Evolutionary conservation across 2,329 filamentous ascomycete genomes (phyloP), one percentile per base, ranked within the genome.

Genomic region (Calonectria pseudoturangicola): DNA sequence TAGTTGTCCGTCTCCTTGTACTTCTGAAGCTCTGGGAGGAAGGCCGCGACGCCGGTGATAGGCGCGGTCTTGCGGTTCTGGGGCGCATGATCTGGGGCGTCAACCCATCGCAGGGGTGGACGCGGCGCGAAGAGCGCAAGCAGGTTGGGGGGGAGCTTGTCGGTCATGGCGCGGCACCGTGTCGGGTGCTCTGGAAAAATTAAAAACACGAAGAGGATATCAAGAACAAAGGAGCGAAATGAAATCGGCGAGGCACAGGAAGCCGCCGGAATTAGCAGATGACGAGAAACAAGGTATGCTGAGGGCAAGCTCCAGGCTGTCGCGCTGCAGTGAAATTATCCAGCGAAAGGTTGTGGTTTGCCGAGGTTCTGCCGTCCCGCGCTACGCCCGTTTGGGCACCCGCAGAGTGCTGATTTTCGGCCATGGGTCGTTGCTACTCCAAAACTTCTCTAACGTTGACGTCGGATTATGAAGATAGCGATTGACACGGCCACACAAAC

Each of bases 61-160:
- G 90, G 87, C 73, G 92, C 91, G 21, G 95, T 97, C 83, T 89
- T 92, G 80, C 95, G 93, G 77, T 96, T 91, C 85, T 97, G 95
- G 13, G 96, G 93, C 74, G 96, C 91, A 83, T 94, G 89, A 85
- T 98, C 96, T 79, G 90, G 89, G 8, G 95, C 94, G 73, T 94
- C 93, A 73, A 98, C 92, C 90, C 95, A 98, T 85, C 95, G 94
- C 83, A 98, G 88, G 72, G 96, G 94, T 79, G 97, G 97, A 73
- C 97, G 94, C 83, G 97, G 95, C 86, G 96, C 94, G 87, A 99
- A 99, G 78, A 98, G 94, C 85, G 94, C 94, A 80, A 98, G 90
- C 72, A 98, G 91, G 83, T 98, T 96, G 69, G 94, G 95, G 71
- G 97, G 96, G 25, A 99, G 93, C 86, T 97, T 97, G 89, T 98